Percentiles rank a stretch among this genome's conserved stretches.
Conservation (phyloP, 371 early-diverging fungal genomes). For the Rhizomucor miehei region DNA sequence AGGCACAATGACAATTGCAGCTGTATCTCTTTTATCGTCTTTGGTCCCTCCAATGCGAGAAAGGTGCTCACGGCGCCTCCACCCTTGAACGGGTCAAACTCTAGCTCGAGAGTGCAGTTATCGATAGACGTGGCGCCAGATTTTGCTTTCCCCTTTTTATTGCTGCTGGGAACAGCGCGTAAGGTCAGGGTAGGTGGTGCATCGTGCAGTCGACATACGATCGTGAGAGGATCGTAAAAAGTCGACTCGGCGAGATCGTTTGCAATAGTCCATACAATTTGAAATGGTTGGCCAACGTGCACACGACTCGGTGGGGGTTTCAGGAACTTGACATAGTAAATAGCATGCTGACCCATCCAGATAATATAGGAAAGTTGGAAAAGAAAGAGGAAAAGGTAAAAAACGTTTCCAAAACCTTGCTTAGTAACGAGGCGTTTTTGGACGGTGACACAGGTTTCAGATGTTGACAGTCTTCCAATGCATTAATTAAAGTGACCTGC, state of each 20-base stretch:
- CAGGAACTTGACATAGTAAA: conserved; percentile 35
- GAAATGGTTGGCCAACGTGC: conserved; percentile 31
- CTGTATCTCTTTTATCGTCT: background rate
- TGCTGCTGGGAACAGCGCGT: background rate
- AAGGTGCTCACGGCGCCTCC: conserved; percentile 29
- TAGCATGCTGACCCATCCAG: background rate
- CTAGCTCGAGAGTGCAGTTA: background rate
- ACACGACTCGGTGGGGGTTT: conserved; percentile 37
- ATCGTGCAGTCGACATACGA: conserved; percentile 3
- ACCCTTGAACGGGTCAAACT: conserved; percentile 30
- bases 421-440: no score
- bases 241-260: conserved; percentile 44
- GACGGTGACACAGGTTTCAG: no score
- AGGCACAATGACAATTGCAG: conserved; percentile 18
- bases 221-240: conserved; percentile 23
- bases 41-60: conserved; percentile 17
- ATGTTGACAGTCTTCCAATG: no score
- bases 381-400: no score
- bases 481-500: no score
- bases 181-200: background rate
- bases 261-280: conserved; percentile 43
- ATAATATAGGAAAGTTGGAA: no score
- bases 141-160: background rate
- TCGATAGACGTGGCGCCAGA: no score
- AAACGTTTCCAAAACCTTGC: no score